Evolutionary conservation across 2,329 filamentous ascomycete genomes (phyloP).

Genomic region (Capronia epimyces): DNA sequence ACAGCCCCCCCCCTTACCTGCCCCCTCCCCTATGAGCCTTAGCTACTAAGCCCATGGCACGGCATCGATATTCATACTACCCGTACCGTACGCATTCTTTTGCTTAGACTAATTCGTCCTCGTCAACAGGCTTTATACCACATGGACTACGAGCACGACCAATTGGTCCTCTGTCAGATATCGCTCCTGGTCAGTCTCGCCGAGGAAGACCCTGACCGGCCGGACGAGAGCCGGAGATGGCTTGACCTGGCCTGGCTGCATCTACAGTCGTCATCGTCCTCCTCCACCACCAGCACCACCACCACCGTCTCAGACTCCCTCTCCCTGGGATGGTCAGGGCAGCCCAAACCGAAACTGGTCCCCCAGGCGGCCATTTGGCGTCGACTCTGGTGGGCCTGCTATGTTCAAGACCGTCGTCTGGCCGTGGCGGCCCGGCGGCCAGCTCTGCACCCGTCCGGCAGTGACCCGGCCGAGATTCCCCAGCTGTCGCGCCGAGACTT

Average conservation of each 20-base stretch:
- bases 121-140: background rate
- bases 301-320: too few species aligned
- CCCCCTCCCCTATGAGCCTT: too few species aligned
- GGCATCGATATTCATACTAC: too few species aligned
- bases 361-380: background rate
- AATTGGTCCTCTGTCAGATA: background rate
- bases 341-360: background rate
- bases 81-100: too few species aligned
- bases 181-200: background rate
- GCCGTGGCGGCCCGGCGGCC: background rate
- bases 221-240: background rate
- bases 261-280: background rate
- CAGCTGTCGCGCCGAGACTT: background rate
- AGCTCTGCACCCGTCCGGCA: background rate
- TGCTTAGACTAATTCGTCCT: background rate
- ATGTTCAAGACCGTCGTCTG: background rate
- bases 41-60: too few species aligned
- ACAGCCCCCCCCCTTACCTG: too few species aligned
- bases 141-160: background rate
- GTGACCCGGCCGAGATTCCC: background rate
- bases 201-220: background rate
- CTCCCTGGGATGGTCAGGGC: background rate
- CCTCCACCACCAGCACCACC: too few species aligned
- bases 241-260: background rate
- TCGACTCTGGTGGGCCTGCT: background rate